Percentiles rank a stretch among this genome's conserved stretches.
phyloP scores from a whole-genome alignment of 352 stramenopile genomes.

The Phytophthora litchii region DNA sequence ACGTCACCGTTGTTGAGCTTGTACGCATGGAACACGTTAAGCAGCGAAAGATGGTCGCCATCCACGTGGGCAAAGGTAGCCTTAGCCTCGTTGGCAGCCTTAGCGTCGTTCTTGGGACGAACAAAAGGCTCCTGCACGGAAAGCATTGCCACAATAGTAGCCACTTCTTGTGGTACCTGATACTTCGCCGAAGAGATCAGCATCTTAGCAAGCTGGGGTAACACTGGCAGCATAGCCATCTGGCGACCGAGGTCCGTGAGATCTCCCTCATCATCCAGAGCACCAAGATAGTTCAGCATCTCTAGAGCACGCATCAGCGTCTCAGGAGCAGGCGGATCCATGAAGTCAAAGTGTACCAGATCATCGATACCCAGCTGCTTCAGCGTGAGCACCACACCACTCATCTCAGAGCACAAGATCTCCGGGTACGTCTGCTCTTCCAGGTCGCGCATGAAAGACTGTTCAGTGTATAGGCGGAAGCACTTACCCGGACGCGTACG shows the following conservation, averaged over 20 bases:
- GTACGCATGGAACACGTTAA: slow-evolving; percentile 99
- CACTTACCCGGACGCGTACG: slow-evolving; percentile 94
- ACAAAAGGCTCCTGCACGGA: slow-evolving; percentile 95
- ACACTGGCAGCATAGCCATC: slow-evolving; percentile 97
- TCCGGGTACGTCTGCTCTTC: slow-evolving; percentile 99
- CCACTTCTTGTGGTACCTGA: slow-evolving; percentile 96
- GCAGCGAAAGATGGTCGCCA: slow-evolving; percentile 97
- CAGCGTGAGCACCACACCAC: slow-evolving; percentile 96
- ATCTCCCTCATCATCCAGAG: slow-evolving; percentile 97
- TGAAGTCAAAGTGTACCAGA: slow-evolving; percentile 99
- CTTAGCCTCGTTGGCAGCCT: slow-evolving; percentile 97
- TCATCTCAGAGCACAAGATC: slow-evolving; percentile 97
- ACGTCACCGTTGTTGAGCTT: slow-evolving; percentile 90
- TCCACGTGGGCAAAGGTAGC: slow-evolving; percentile 94
- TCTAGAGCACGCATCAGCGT: slow-evolving; percentile 99
- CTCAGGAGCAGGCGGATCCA: slow-evolving; percentile 98
- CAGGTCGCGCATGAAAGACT: slow-evolving; percentile 97
- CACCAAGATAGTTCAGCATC: slow-evolving; percentile 98
- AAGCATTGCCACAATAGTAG: slow-evolving; percentile 97
- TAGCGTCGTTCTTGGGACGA: slow-evolving; percentile 95
- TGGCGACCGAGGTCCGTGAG: slow-evolving; percentile 92
- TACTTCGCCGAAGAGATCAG: slow-evolving; percentile 96
- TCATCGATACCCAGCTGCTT: slow-evolving; percentile 99
- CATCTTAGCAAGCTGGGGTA: slow-evolving; percentile 98
- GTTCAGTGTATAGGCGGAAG: slow-evolving; percentile 98